phyloP scores from a whole-genome alignment of 345 rosid species.

The Hirschfeldia incana region DNA sequence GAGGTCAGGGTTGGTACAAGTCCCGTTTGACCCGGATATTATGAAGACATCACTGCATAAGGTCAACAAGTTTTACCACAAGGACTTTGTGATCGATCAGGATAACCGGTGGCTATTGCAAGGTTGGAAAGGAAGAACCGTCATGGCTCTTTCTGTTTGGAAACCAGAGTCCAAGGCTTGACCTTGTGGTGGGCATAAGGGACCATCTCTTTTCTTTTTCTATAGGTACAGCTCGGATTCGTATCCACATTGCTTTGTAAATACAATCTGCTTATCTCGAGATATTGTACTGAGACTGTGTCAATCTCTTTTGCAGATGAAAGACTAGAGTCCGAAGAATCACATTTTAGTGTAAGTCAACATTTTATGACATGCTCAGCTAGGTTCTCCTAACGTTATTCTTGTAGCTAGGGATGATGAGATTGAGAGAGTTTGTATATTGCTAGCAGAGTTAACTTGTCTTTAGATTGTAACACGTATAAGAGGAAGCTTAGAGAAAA shows the following conservation, averaged over 20 bases:
- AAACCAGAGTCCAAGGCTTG: slow-evolving; percentile 50
- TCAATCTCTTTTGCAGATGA: slow-evolving; percentile 27
- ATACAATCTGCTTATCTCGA: not conserved
- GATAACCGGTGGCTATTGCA: slow-evolving; percentile 76
- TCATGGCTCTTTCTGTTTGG: slow-evolving; percentile 81
- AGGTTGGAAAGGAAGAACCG: slow-evolving; percentile 93
- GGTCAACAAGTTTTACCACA: slow-evolving; percentile 61
- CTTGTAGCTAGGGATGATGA: slow-evolving; percentile 35
- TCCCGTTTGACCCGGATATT: slow-evolving; percentile 52
- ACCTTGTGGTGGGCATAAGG: not conserved
- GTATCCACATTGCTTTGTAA: not conserved
- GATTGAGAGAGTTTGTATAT: slow-evolving; percentile 30
- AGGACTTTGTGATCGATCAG: slow-evolving; percentile 76
- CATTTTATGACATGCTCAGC: not conserved
- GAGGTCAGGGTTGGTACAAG: slow-evolving; percentile 77
- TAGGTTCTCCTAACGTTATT: slow-evolving; percentile 31
- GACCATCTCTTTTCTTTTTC: not conserved
- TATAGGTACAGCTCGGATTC: slow-evolving; percentile 17
- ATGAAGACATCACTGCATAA: slow-evolving; percentile 47
- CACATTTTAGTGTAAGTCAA: slow-evolving; percentile 19
- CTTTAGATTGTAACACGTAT: slow-evolving; percentile 31
- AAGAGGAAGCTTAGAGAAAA: slow-evolving; percentile 29
- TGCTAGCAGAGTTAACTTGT: slow-evolving; percentile 23
- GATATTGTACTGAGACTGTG: slow-evolving; percentile 7
- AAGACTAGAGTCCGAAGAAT: slow-evolving; percentile 2